A percentile compares a stretch with the other conserved stretches of the same genome.
Evolutionary conservation across 306 rosid genomes (phyloP).

Genomic region (Acacia confusa): DNA sequence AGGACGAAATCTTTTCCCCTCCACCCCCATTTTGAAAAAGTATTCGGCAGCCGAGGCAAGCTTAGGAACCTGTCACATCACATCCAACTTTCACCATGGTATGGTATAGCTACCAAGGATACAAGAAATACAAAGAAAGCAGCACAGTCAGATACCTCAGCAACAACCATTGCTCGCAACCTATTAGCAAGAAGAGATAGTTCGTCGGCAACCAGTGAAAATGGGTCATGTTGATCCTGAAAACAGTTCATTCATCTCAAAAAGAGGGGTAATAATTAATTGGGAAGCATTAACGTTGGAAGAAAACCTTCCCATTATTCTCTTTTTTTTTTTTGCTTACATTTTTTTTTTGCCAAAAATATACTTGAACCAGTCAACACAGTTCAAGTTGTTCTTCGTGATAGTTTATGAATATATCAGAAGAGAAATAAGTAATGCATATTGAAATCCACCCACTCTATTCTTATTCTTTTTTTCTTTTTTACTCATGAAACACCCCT

Average conservation of each 20-base stretch:
- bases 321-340: neutral
- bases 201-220: conserved; percentile 92
- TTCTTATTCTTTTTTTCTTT: neutral
- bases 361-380: neutral
- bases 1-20: conserved; percentile 97
- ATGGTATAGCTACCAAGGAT: conserved; percentile 13
- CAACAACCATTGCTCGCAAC: conserved; percentile 73
- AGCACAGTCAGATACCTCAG: conserved; percentile 66
- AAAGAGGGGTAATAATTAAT: conserved; percentile 2
- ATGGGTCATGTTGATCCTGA: conserved; percentile 87
- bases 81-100: conserved; percentile 26
- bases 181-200: conserved; percentile 74
- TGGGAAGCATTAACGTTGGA: neutral
- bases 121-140: conserved; percentile 11
- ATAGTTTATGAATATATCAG: neutral
- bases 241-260: conserved; percentile 27
- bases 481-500: neutral
- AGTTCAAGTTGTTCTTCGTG: conserved; percentile 1
- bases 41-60: conserved; percentile 96
- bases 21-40: conserved; percentile 92
- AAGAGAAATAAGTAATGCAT: conserved; percentile 7
- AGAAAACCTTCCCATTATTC: neutral
- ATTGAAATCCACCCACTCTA: neutral
- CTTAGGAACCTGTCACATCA: conserved; percentile 81
- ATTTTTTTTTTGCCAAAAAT: neutral